These are phyloP conservation scores for Westerdykella ornata DNA, from an alignment of 2,329 filamentous ascomycete genomes.

Conservation along the genomic window DNA sequence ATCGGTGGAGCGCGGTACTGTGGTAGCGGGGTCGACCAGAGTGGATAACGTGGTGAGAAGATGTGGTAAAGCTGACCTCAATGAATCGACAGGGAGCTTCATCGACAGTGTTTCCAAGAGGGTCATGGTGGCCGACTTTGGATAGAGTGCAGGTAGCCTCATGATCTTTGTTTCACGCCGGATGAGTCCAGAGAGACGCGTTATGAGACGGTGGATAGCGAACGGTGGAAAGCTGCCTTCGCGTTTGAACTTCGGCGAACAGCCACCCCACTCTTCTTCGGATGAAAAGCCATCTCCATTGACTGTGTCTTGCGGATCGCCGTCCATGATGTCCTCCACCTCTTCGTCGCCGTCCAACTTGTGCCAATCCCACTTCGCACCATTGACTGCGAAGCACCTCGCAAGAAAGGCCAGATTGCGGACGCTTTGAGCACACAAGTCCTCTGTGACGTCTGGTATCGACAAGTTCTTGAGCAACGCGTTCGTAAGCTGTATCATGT, in stretches of 20 bases:
- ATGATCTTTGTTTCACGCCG: slow-evolving; percentile 58
- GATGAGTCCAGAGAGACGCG: slow-evolving; percentile 69
- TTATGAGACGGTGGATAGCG: slow-evolving; percentile 68
- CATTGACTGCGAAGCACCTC: slow-evolving; percentile 55
- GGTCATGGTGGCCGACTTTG: slow-evolving; percentile 69
- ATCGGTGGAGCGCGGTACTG: slow-evolving; percentile 64
- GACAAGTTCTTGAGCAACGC: slow-evolving; percentile 55
- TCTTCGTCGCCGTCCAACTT: slow-evolving; percentile 40
- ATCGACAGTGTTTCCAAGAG: slow-evolving; percentile 64
- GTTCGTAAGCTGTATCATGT: slow-evolving; percentile 55
- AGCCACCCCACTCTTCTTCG: slow-evolving; percentile 27
- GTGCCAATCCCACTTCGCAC: slow-evolving; percentile 42
- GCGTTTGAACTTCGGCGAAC: slow-evolving; percentile 15
- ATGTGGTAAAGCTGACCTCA: slow-evolving; percentile 57
- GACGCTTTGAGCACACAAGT: slow-evolving; percentile 69
- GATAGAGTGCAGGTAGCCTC: slow-evolving; percentile 56
- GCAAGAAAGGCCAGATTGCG: slow-evolving; percentile 80
- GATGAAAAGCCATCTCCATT: slow-evolving; percentile 24
- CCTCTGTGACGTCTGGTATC: slow-evolving; percentile 59
- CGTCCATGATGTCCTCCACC: slow-evolving; percentile 35
- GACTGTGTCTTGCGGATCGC: slow-evolving; percentile 19
- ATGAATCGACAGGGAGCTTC: slow-evolving; percentile 51
- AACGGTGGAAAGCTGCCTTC: slow-evolving; percentile 34
- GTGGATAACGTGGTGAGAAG: slow-evolving; percentile 68
- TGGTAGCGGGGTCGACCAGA: slow-evolving; percentile 72